Base-by-base conservation (phyloP, 1,284 basidiomycete genomes). In the Melampsora americana region DNA sequence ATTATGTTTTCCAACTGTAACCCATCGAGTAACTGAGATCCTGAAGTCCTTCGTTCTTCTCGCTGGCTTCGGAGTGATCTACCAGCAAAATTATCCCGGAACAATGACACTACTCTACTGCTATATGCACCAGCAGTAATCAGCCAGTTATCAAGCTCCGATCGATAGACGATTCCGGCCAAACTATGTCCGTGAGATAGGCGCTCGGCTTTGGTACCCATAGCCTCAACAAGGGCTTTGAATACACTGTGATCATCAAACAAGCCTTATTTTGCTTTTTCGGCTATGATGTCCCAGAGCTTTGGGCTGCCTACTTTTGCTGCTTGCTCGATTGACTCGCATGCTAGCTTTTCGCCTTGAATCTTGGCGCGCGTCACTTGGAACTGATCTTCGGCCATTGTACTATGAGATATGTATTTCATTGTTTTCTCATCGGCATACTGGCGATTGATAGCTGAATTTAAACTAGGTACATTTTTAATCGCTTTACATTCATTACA, bases 151-250 rank as follows among this genome's bases (percentile, higher is more conserved):
- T 65, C 62, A 7, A 65, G 44, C 23, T 30, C 18, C n/a, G 62
- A 5, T 18, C 32, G 44, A 39, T 39, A 65, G n/a, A 23, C 11
- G 16, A 65, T 42, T n/a, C 62, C 62, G 5, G 62, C 44, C 32
- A 65, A 35, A 18, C 32, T 18, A n/a, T 65, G 35, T 39, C 62
- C 62, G 5, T 12, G 14, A 11, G 32, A 39, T 32, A 39, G 32
- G 35, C 35, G 9, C 48, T 46, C 65, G 35, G 42, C 9, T 26
- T 28, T 39, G 18, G 28, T 28, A 12, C 39, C 2, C 20, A 66
- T 46, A 44, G 65, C 65, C 65, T 44, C 48, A 18, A 66, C 26
- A 12, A 66, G 23, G 1, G 39, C 65, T 46, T 66, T 66, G 23
- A 66, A 66, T 7, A 46, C 39, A 39, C 28, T 18, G 18, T 44